phyloP scores from a whole-genome alignment of 2,329 filamentous ascomycete species.

The Aspergillus amoenus region DNA sequence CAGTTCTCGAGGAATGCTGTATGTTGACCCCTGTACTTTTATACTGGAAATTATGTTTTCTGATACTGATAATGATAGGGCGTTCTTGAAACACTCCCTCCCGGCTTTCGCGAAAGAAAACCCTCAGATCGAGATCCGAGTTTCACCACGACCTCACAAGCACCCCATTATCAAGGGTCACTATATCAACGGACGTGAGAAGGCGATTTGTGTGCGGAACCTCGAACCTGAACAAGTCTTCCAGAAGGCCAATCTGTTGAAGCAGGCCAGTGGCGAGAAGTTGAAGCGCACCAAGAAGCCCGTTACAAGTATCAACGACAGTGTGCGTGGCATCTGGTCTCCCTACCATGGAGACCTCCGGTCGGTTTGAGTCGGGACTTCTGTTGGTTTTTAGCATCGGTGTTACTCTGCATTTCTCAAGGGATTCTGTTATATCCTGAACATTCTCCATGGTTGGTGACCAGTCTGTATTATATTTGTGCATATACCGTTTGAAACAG shows the following conservation, averaged over 20 bases:
- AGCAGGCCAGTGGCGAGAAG: slow-evolving; percentile 50
- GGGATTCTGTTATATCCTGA: slow-evolving; percentile 30
- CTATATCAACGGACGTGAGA: slow-evolving; percentile 88
- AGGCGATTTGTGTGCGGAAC: slow-evolving; percentile 86
- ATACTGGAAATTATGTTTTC: not conserved
- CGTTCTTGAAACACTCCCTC: slow-evolving; percentile 77
- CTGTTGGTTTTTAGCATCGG: slow-evolving; percentile 17
- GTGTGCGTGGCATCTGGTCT: slow-evolving; percentile 65
- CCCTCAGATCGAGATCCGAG: slow-evolving; percentile 85
- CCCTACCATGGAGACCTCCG: slow-evolving; percentile 60
- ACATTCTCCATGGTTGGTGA: slow-evolving; percentile 19
- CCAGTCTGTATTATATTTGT: slow-evolving; percentile 28
- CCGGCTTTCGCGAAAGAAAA: slow-evolving; percentile 75
- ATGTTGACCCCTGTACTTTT: slow-evolving; percentile 31
- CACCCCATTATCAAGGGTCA: slow-evolving; percentile 86
- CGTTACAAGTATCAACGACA: slow-evolving; percentile 62
- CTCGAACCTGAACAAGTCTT: slow-evolving; percentile 76
- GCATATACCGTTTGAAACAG: slow-evolving; percentile 3
- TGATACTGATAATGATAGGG: slow-evolving; percentile 47
- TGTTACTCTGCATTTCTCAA: slow-evolving; percentile 17
- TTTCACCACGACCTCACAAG: slow-evolving; percentile 84
- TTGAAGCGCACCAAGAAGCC: slow-evolving; percentile 57
- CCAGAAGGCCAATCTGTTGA: slow-evolving; percentile 64
- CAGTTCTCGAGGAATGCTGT: slow-evolving; percentile 95
- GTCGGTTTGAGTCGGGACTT: slow-evolving; percentile 41